A percentile compares a stretch with the other conserved stretches of the same genome.
Evolutionary conservation across 2,329 filamentous ascomycete species (phyloP).

Genomic region (Thielaviopsis ethacetica): DNA sequence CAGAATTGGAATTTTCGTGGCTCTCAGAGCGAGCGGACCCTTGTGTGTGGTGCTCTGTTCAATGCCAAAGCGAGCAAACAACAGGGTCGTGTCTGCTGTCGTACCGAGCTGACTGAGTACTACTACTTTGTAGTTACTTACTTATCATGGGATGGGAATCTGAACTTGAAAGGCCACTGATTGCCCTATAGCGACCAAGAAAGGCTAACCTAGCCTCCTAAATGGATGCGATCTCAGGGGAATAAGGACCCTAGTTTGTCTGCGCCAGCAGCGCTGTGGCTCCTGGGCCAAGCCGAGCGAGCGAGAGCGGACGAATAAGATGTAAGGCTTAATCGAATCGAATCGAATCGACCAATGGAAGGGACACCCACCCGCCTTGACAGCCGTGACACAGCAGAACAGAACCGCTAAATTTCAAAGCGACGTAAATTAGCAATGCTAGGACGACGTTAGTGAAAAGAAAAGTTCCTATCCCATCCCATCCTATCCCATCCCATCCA

Average conservation of each 20-base stretch:
- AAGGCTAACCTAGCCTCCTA: neutral
- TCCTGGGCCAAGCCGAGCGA: too few relatives aligned
- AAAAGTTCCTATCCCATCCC: too few relatives aligned
- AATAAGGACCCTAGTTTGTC: neutral
- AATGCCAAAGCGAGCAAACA: neutral
- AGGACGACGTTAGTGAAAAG: too few relatives aligned
- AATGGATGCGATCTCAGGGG: neutral
- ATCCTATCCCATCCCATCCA: too few relatives aligned
- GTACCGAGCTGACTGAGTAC: too few relatives aligned
- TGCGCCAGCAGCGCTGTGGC: too few relatives aligned
- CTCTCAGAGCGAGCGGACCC: neutral
- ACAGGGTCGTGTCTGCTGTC: neutral
- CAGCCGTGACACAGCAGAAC: neutral
- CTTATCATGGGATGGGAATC: too few relatives aligned
- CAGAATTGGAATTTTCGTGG: neutral
- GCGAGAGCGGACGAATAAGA: too few relatives aligned
- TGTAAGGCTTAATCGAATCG: too few relatives aligned
- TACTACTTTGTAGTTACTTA: too few relatives aligned
- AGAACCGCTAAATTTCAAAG: neutral
- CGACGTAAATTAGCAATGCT: neutral
- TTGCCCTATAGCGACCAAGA: neutral
- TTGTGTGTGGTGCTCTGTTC: neutral
- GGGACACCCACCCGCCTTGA: neutral
- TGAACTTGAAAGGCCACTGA: too few relatives aligned
- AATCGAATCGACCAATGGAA: neutral